Percentiles rank a stretch among this genome's conserved stretches.
Evolutionary conservation across 2,329 filamentous ascomycete genomes (phyloP).

Genomic region (Diaporthe vexans): DNA sequence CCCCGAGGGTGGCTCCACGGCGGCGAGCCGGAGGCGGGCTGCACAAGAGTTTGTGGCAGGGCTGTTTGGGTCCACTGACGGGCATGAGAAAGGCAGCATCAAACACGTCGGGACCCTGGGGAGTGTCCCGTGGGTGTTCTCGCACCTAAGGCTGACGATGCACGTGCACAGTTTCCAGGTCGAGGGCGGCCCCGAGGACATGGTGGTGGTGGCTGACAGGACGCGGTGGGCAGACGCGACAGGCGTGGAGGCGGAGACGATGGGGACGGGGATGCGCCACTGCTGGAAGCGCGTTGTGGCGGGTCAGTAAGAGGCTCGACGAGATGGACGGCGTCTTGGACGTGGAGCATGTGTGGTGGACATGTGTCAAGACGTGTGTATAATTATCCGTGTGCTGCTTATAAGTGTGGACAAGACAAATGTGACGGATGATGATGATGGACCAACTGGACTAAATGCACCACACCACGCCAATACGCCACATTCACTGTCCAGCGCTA

Average conservation of each 20-base stretch:
- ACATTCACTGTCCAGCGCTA: background rate
- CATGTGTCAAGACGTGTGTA: too few relatives aligned
- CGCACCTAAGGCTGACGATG: slow-evolving; percentile 70
- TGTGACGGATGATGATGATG: background rate
- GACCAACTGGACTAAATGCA: background rate
- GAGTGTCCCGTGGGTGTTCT: slow-evolving; percentile 69
- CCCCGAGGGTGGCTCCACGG: slow-evolving; percentile 46
- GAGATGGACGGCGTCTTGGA: background rate
- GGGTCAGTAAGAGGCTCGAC: too few relatives aligned
- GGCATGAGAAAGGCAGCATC: slow-evolving; percentile 39
- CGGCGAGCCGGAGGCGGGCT: slow-evolving; percentile 51
- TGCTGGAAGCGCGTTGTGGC: slow-evolving; percentile 63
- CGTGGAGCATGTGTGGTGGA: too few relatives aligned
- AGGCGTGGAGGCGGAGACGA: slow-evolving; percentile 63
- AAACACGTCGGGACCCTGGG: slow-evolving; percentile 60
- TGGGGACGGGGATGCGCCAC: slow-evolving; percentile 72
- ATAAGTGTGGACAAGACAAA: too few relatives aligned
- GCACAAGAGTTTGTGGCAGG: slow-evolving; percentile 54
- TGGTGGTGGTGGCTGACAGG: slow-evolving; percentile 18
- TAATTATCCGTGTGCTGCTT: too few relatives aligned
- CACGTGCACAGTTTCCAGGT: slow-evolving; percentile 67
- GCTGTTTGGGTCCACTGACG: slow-evolving; percentile 45
- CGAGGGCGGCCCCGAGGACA: slow-evolving; percentile 39
- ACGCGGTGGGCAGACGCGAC: slow-evolving; percentile 55
- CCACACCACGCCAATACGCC: too few relatives aligned